These are phyloP conservation scores for Chaetoceros muelleri DNA, from an alignment of 108 stramenopile genomes.

Conservation along the genomic window DNA sequence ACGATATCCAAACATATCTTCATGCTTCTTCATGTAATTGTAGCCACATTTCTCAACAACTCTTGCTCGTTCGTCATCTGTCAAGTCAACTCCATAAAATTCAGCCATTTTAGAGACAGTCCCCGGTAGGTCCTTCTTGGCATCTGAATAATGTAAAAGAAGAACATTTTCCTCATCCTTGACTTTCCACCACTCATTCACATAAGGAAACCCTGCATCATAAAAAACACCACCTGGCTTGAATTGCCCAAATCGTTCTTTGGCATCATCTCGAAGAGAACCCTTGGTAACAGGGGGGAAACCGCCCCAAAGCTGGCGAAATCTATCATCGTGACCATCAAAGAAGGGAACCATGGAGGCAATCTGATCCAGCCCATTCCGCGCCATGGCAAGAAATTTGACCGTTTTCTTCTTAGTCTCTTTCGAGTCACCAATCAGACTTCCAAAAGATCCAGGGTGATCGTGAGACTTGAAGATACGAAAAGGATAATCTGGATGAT, in stretches of 20 bases:
- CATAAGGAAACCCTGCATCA: constrained; percentile 18
- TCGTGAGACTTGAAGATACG: constrained; percentile 39
- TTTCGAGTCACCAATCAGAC: constrained; percentile 19
- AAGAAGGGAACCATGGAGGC: constrained; percentile 22
- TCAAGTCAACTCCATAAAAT: constrained; percentile 23
- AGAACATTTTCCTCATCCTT: constrained; percentile 31
- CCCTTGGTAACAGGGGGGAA: constrained; percentile 21
- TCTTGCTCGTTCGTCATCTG: constrained; percentile 7
- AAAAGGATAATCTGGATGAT: constrained; percentile 29
- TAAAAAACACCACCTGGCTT: constrained; percentile 17
- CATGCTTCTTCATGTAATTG: constrained; percentile 30
- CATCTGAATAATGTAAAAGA: constrained; percentile 29
- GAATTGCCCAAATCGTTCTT: constrained; percentile 14
- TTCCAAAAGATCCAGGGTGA: constrained; percentile 9
- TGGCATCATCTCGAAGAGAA: constrained; percentile 8
- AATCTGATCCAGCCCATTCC: constrained; percentile 32
- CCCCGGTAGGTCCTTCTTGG: constrained; percentile 20
- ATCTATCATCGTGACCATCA: constrained; percentile 16
- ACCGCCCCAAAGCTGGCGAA: constrained; percentile 6
- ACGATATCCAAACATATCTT: constrained; percentile 14
- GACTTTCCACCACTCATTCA: constrained; percentile 30
- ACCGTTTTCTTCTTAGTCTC: constrained; percentile 24
- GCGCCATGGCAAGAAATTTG: constrained; percentile 29
- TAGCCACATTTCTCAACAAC: constrained; percentile 23
- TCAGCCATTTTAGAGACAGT: constrained; percentile 23